Evolutionary conservation across 768 basidiomycete genomes (phyloP).

Genomic region (Pleurotus sapidus): DNA sequence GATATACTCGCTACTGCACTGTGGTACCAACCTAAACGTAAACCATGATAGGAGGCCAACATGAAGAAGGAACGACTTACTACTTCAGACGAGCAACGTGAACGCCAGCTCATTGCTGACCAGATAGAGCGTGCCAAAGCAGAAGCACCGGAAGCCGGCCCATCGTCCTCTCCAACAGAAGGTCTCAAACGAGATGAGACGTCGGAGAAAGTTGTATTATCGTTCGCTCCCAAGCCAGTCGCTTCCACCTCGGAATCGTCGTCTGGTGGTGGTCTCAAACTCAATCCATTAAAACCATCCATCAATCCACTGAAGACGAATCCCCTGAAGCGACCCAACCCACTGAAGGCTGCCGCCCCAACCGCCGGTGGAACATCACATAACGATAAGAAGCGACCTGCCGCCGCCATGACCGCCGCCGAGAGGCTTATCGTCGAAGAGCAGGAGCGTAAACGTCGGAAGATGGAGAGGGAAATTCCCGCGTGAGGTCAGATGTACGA

Average conservation of each 20-base stretch:
- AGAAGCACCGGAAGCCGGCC: conserved; percentile 34
- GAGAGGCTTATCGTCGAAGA: conserved; percentile 89
- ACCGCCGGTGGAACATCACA: conserved; percentile 30
- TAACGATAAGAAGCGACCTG: conserved; percentile 60
- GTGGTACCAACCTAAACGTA: conserved; percentile 8
- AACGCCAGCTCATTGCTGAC: conserved; percentile 83
- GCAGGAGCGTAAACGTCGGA: conserved; percentile 81
- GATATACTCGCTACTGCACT: background rate
- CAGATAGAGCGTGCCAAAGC: conserved; percentile 87
- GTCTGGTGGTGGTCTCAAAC: conserved; percentile 46
- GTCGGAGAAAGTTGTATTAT: conserved; percentile 72
- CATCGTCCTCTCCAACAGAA: conserved; percentile 40
- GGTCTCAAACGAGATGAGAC: conserved; percentile 73
- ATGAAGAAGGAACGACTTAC: conserved; percentile 91
- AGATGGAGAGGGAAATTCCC: conserved; percentile 56
- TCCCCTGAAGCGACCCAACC: conserved; percentile 71
- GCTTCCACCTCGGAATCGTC: conserved; percentile 26
- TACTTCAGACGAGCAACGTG: conserved; percentile 92
- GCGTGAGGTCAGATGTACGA: conserved; percentile 12
- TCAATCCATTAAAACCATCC: conserved; percentile 58
- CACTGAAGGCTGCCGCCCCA: conserved; percentile 56
- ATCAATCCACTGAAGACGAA: conserved; percentile 65
- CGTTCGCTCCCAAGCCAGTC: conserved; percentile 57
- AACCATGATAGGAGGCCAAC: conserved; percentile 60
- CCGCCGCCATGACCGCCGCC: conserved; percentile 71